Percentiles rank a stretch among this genome's conserved stretches.
These are phyloP conservation scores for Fragilaria crotonensis DNA, from an alignment of 108 stramenopile genomes.

Conservation along the genomic window DNA sequence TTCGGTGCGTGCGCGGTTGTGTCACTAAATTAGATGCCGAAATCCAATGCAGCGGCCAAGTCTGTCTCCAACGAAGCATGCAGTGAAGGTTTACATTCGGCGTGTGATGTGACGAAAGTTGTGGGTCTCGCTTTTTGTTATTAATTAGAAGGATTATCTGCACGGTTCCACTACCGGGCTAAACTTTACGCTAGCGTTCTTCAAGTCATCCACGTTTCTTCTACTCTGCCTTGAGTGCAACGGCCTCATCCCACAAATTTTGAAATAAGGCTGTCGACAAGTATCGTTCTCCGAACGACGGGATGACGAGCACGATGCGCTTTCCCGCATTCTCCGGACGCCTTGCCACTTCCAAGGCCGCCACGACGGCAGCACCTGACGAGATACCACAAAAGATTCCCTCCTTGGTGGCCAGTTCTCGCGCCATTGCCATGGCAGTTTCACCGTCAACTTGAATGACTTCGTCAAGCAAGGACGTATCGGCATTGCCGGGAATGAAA, in stretches of 20 bases:
- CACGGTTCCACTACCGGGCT: too few species aligned
- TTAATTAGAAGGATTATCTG: too few species aligned
- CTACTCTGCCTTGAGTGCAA: conserved; percentile 59
- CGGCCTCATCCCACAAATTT: conserved; percentile 87
- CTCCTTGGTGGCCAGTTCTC: conserved; percentile 52
- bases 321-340: conserved; percentile 65
- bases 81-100: too few species aligned
- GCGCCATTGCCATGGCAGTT: conserved; percentile 58
- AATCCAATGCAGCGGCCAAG: too few species aligned
- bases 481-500: conserved; percentile 82
- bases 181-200: too few species aligned
- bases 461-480: conserved; percentile 66
- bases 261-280: conserved; percentile 79
- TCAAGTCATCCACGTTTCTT: too few species aligned
- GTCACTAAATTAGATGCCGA: too few species aligned
- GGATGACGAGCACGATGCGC: conserved; percentile 58
- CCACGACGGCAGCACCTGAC: conserved; percentile 59
- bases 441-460: conserved; percentile 50
- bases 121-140: too few species aligned
- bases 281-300: conserved; percentile 66
- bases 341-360: conserved; percentile 54
- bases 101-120: too few species aligned
- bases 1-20: too few species aligned
- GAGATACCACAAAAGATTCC: conserved; percentile 72
- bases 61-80: too few species aligned